Evolutionary conservation across 1,284 basidiomycete genomes (phyloP).

Genomic region (Abortiporus biennis): DNA sequence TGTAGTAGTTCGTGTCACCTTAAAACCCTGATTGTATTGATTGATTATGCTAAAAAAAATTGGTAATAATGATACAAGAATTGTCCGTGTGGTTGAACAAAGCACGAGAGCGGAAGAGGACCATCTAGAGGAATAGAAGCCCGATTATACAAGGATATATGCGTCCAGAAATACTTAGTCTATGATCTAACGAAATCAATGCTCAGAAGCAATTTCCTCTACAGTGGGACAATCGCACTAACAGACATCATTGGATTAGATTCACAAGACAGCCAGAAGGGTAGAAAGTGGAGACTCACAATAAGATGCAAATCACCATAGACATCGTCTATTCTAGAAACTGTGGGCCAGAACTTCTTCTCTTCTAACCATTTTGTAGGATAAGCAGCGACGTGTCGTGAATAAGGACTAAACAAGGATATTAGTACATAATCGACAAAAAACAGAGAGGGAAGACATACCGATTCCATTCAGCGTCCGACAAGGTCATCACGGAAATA

Average conservation of each 20-base stretch:
- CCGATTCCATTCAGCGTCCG: conserved; percentile 81
- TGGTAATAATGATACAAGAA: conserved; percentile 20
- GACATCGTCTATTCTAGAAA: conserved; percentile 86
- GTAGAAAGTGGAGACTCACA: conserved; percentile 38
- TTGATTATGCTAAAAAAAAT: conserved; percentile 5
- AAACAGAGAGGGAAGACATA: conserved; percentile 36
- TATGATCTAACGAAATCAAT: conserved; percentile 7
- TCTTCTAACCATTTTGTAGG: conserved; percentile 74
- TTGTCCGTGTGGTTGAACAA: conserved; percentile 27
- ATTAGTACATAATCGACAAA: conserved; percentile 3
- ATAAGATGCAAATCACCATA: conserved; percentile 81
- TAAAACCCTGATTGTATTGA: too few relatives aligned
- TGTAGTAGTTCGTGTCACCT: too few relatives aligned
- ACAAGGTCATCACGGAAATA: conserved; percentile 61
- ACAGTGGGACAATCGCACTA: conserved; percentile 89
- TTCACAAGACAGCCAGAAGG: conserved; percentile 1
- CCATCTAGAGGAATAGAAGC: conserved; percentile 24
- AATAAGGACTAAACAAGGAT: conserved; percentile 61
- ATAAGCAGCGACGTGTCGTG: conserved; percentile 80
- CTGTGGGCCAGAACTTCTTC: conserved; percentile 93
- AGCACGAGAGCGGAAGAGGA: conserved; percentile 17
- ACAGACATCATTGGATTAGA: background rate
- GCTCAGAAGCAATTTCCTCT: conserved; percentile 47
- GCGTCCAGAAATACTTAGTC: conserved; percentile 14
- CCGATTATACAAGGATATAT: conserved; percentile 14